These are phyloP conservation scores for Crassisporium funariophilum DNA, from an alignment of 768 basidiomycete genomes.

Conservation along the genomic window DNA sequence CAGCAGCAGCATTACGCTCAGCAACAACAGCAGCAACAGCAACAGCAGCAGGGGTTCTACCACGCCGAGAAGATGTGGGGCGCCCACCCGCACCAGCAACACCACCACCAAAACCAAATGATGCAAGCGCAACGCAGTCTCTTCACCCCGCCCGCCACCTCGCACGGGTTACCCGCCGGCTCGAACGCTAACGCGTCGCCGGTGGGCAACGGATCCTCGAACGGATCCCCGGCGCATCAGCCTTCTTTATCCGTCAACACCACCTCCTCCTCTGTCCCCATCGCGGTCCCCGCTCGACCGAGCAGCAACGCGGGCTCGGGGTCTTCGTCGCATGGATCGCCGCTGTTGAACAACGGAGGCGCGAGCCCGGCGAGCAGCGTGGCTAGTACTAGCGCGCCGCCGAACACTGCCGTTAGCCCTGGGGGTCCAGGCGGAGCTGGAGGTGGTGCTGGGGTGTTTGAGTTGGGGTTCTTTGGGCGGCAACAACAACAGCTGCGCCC, in stretches of 20 bases:
- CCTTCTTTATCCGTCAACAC: too few species aligned
- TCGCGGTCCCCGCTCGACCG: too few species aligned
- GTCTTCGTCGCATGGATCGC: slow-evolving; percentile 6
- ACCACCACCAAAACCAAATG: background rate
- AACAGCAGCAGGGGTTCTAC: background rate
- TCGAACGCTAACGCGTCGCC: background rate
- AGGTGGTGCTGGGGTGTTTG: background rate
- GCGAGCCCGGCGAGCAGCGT: background rate
- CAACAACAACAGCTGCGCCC: background rate
- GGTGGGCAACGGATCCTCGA: too few species aligned
- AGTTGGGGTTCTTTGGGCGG: background rate
- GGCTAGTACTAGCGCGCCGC: slow-evolving; percentile 1
- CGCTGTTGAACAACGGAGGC: slow-evolving; percentile 10
- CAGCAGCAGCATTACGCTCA: slow-evolving; percentile 6
- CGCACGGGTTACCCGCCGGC: slow-evolving; percentile 35
- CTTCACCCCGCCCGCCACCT: slow-evolving; percentile 44
- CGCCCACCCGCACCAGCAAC: background rate
- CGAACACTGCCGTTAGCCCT: slow-evolving; percentile 13
- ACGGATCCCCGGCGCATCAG: too few species aligned
- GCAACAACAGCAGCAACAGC: slow-evolving; percentile 4
- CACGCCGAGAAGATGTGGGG: slow-evolving; percentile 2
- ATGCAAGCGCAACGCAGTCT: slow-evolving; percentile 11
- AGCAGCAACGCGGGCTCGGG: too few species aligned
- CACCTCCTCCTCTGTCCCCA: too few species aligned
- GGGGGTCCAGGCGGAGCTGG: slow-evolving; percentile 6